These are phyloP conservation scores for Apiospora hydei DNA, from an alignment of 2,329 filamentous ascomycete genomes.

Conservation along the genomic window DNA sequence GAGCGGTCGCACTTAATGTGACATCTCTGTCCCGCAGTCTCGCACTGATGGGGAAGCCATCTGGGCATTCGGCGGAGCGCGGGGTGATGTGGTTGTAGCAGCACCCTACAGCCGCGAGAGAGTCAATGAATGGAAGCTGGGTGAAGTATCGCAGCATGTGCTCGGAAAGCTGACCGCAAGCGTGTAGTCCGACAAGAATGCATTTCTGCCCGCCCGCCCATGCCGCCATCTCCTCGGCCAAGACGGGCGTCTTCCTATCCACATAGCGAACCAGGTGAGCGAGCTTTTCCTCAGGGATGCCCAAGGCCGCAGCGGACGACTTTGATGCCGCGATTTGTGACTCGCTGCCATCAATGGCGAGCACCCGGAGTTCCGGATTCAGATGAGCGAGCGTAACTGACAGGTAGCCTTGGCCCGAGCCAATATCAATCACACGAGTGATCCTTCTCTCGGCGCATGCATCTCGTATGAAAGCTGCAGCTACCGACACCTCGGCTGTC, in stretches of 20 bases:
- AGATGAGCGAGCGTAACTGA: constrained; percentile 40
- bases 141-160: constrained; percentile 43
- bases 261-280: constrained; percentile 39
- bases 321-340: constrained; percentile 40
- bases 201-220: constrained; percentile 40
- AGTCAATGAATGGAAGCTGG: constrained; percentile 31
- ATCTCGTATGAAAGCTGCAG: constrained; percentile 36
- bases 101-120: constrained; percentile 41
- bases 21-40: constrained; percentile 35
- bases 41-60: constrained; percentile 48
- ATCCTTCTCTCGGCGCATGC: constrained; percentile 36
- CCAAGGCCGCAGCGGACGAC: constrained; percentile 34
- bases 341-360: constrained; percentile 43
- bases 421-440: constrained; percentile 37
- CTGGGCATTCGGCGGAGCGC: constrained; percentile 45
- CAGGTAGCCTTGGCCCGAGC: constrained; percentile 42
- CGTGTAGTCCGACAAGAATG: constrained; percentile 44
- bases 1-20: constrained; percentile 40
- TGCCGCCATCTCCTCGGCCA: constrained; percentile 35
- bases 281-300: constrained; percentile 33
- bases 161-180: constrained; percentile 44
- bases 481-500: constrained; percentile 39
- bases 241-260: constrained; percentile 33
- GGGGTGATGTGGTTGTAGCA: constrained; percentile 45
- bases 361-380: constrained; percentile 37